Percentiles rank a stretch among this genome's conserved stretches.
Conservation (phyloP, 1,284 basidiomycete species). For the Melampsora larici-populina region DNA sequence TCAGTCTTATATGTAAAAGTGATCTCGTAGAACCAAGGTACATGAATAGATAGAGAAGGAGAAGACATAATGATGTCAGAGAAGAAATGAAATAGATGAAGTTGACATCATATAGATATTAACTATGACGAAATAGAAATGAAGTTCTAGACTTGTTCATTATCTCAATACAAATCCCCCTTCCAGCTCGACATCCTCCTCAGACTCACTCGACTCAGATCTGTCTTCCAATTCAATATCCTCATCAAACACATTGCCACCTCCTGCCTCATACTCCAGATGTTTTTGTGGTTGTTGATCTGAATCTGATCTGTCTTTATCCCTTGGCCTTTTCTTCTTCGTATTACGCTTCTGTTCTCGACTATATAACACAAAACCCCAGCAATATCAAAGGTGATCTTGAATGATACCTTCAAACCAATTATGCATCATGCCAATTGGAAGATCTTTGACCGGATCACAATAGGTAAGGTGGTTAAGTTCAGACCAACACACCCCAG, state of each 20-base stretch:
- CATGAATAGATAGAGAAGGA: too few relatives aligned
- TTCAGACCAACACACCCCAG: constrained; percentile 21
- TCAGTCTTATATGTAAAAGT: too few relatives aligned
- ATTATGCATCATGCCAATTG: constrained; percentile 29
- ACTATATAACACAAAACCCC: constrained; percentile 1
- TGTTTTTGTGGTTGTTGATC: neutral
- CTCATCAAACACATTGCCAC: neutral
- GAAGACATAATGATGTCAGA: too few relatives aligned
- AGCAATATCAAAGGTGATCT: constrained; percentile 5
- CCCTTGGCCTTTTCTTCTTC: neutral
- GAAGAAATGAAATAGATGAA: too few relatives aligned
- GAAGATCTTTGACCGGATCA: constrained; percentile 16
- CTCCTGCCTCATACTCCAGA: neutral
- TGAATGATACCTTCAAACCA: constrained; percentile 34
- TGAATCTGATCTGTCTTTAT: neutral
- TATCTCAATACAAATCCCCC: too few relatives aligned
- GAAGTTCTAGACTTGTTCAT: too few relatives aligned
- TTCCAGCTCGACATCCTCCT: neutral
- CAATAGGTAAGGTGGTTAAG: constrained; percentile 27
- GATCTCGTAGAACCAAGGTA: too few relatives aligned
- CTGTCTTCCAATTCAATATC: neutral
- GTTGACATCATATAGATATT: too few relatives aligned
- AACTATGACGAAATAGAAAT: too few relatives aligned
- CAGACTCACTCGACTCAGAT: neutral
- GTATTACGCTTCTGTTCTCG: neutral